Conservation (phyloP, 2,329 filamentous ascomycete genomes). For the Cadophora malorum region DNA sequence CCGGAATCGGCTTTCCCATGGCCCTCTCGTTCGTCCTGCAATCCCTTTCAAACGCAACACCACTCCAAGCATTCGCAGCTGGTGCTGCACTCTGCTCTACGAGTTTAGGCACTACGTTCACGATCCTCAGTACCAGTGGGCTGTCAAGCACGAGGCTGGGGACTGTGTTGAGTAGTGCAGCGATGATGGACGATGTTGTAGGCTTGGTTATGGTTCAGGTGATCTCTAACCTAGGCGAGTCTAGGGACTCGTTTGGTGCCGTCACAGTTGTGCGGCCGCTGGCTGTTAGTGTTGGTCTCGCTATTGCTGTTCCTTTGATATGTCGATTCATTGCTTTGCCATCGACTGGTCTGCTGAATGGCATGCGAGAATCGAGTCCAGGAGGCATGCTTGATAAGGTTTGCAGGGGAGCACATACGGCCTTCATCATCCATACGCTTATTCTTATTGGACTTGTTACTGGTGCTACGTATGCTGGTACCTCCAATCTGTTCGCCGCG, state of each 20-base stretch:
- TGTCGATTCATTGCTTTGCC: constrained; percentile 14
- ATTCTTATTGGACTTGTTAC: constrained; percentile 36
- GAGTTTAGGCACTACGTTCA: constrained; percentile 74
- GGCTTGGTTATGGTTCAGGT: constrained; percentile 80
- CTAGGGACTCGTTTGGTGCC: constrained; percentile 20
- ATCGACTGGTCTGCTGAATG: neutral
- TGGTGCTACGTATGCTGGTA: constrained; percentile 51
- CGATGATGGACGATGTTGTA: constrained; percentile 83
- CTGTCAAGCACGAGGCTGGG: constrained; percentile 61
- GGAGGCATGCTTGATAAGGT: neutral
- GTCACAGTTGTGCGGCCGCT: constrained; percentile 53
- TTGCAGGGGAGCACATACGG: neutral
- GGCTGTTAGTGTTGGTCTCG: constrained; percentile 42
- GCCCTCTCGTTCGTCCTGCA: constrained; percentile 63
- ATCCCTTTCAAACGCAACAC: constrained; percentile 37
- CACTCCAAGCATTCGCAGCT: constrained; percentile 64
- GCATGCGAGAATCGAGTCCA: neutral
- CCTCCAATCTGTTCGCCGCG: constrained; percentile 57
- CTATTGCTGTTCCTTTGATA: constrained; percentile 19
- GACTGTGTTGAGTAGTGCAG: constrained; percentile 71
- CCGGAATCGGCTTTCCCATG: constrained; percentile 69
- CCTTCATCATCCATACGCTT: constrained; percentile 33
- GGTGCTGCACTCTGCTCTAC: constrained; percentile 78
- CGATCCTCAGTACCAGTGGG: constrained; percentile 66
- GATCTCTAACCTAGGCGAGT: constrained; percentile 66